These are phyloP conservation scores for Dipodascus geniculatus DNA, from an alignment of 805 yeast species.

Conservation along the genomic window DNA sequence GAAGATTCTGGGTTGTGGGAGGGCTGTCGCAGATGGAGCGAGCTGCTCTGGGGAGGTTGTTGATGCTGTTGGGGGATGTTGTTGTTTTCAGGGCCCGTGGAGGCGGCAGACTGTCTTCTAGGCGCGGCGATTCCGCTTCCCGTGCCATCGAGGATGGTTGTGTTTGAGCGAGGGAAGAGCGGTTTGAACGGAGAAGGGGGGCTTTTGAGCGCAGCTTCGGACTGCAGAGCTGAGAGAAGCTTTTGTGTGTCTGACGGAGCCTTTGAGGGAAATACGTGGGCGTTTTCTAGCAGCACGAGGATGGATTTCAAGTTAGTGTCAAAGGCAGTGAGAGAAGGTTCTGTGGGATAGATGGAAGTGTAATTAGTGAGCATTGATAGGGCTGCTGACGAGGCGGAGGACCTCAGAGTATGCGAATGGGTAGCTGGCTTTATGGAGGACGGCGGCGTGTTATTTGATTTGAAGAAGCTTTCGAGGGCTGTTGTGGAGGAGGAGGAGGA, in stretches of 20 bases:
- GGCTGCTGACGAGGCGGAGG: slow-evolving; percentile 14
- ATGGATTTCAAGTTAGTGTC: slow-evolving; percentile 13
- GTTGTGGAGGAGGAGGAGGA: slow-evolving; percentile 1
- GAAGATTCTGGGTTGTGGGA: not conserved
- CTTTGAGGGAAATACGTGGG: slow-evolving; percentile 4
- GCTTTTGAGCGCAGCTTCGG: not conserved
- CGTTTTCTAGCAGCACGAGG: slow-evolving; percentile 16
- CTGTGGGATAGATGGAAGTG: slow-evolving; percentile 7
- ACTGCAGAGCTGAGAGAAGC: slow-evolving; percentile 39
- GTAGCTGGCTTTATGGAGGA: not conserved
- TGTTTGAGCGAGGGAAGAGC: not conserved
- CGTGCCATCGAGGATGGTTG: not conserved
- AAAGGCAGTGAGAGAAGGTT: not conserved
- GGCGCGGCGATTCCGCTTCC: not conserved
- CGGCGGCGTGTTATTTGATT: not conserved
- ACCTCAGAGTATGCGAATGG: slow-evolving; percentile 18
- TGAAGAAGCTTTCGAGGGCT: slow-evolving; percentile 1
- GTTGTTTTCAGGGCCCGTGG: too few relatives aligned
- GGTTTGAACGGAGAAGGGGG: not conserved
- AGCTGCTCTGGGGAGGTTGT: not conserved
- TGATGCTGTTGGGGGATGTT: too few relatives aligned
- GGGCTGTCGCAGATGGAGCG: not conserved
- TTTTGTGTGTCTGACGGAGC: slow-evolving; percentile 1
- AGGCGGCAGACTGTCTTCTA: not conserved
- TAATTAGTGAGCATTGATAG: slow-evolving; percentile 14